phyloP scores from a whole-genome alignment of 2,329 filamentous ascomycete genomes.

The Trichoderma breve region DNA sequence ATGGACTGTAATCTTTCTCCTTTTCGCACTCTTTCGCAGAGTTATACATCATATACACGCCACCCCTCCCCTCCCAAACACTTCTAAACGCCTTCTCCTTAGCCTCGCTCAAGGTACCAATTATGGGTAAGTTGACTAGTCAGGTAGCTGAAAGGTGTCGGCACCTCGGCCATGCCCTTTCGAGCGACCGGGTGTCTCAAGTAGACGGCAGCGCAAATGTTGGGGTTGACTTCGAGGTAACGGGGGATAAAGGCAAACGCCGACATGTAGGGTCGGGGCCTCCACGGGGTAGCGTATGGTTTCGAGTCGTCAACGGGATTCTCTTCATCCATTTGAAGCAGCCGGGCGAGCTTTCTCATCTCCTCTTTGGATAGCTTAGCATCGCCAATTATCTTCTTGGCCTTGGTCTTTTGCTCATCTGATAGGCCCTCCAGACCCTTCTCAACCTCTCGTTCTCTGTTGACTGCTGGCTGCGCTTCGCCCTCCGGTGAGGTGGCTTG shows the following conservation, averaged over 20 bases:
- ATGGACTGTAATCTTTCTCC: background rate
- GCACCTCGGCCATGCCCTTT: slow-evolving; percentile 75
- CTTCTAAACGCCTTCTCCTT: slow-evolving; percentile 29
- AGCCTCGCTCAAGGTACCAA: slow-evolving; percentile 88
- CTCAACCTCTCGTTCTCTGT: slow-evolving; percentile 34
- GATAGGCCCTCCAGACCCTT: slow-evolving; percentile 37
- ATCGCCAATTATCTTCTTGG: slow-evolving; percentile 34
- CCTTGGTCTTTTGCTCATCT: slow-evolving; percentile 34
- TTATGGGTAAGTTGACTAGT: slow-evolving; percentile 82
- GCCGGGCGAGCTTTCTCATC: slow-evolving; percentile 49
- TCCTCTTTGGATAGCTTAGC: slow-evolving; percentile 47
- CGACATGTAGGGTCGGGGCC: slow-evolving; percentile 79
- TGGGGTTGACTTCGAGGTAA: slow-evolving; percentile 97
- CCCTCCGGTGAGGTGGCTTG: background rate
- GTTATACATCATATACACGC: background rate
- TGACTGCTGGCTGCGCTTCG: slow-evolving; percentile 24
- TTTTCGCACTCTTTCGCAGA: background rate
- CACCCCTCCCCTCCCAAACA: background rate
- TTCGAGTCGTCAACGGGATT: slow-evolving; percentile 76
- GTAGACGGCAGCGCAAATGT: slow-evolving; percentile 93
- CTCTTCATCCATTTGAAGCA: slow-evolving; percentile 64
- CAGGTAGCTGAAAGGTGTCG: slow-evolving; percentile 71
- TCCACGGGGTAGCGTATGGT: slow-evolving; percentile 90
- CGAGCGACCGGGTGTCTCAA: slow-evolving; percentile 89
- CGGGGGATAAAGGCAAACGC: slow-evolving; percentile 93